phyloP scores from a whole-genome alignment of 2,329 filamentous ascomycete genomes.

The Aspergillus viridinutans region DNA sequence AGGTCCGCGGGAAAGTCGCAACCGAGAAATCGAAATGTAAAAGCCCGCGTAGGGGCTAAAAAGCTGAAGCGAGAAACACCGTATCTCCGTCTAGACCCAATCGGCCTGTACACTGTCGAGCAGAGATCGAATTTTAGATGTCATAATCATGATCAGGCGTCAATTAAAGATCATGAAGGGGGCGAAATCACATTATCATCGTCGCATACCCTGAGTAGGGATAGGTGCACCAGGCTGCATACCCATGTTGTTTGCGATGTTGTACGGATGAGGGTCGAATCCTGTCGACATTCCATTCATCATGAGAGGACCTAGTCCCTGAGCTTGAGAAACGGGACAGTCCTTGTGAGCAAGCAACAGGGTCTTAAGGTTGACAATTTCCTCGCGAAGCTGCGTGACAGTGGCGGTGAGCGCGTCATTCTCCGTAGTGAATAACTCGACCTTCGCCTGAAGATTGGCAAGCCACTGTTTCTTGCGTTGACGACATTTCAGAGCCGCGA shows the following conservation, averaged over 20 bases:
- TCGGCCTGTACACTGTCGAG: neutral
- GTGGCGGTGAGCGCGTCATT: constrained; percentile 83
- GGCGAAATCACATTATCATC: constrained; percentile 17
- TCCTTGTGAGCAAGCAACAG: constrained; percentile 92
- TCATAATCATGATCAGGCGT: constrained; percentile 6
- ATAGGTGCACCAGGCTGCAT: constrained; percentile 38
- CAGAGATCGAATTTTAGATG: neutral
- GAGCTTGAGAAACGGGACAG: constrained; percentile 85
- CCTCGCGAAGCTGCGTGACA: constrained; percentile 79
- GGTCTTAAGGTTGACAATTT: constrained; percentile 92
- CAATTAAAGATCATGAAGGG: constrained; percentile 7
- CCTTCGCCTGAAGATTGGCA: constrained; percentile 87
- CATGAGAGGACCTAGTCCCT: constrained; percentile 56
- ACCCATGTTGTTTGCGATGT: constrained; percentile 39
- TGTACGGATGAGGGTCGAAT: constrained; percentile 41
- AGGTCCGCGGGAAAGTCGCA: constrained; percentile 20
- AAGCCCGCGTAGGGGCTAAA: constrained; percentile 7
- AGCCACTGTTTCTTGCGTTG: constrained; percentile 99
- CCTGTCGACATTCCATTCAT: constrained; percentile 40
- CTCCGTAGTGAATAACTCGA: constrained; percentile 86
- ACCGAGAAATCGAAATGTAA: constrained; percentile 20
- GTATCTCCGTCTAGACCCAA: neutral
- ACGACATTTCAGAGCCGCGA: constrained; percentile 92
- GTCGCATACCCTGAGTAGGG: constrained; percentile 34
- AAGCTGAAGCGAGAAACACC: constrained; percentile 11